Percentiles rank a stretch among this genome's conserved stretches.
Conservation (phyloP, 371 early-diverging fungal species). For the Capniomyces stellatus region DNA sequence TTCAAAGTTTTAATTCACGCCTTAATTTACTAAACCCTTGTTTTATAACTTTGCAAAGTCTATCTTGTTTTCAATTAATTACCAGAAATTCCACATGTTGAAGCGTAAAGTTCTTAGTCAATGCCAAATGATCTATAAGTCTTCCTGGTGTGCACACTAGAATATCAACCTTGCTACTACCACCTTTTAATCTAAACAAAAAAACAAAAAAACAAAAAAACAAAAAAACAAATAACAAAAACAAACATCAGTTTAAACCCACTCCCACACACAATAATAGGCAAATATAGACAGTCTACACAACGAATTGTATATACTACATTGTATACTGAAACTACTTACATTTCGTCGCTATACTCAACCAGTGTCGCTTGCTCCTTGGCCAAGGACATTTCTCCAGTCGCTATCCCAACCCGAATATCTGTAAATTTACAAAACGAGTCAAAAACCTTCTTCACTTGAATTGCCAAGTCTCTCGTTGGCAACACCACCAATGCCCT, state of each 20-base stretch:
- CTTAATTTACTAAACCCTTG: not conserved
- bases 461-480: slow-evolving; percentile 71
- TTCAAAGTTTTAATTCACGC: not conserved
- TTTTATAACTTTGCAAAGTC: too few species aligned
- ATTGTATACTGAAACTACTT: too few species aligned
- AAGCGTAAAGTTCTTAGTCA: slow-evolving; percentile 74
- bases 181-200: too few species aligned
- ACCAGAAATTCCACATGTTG: slow-evolving; percentile 75
- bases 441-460: slow-evolving; percentile 71
- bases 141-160: slow-evolving; percentile 92
- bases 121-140: slow-evolving; percentile 70
- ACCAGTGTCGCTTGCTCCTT: slow-evolving; percentile 56
- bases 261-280: not conserved
- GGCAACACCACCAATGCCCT: slow-evolving; percentile 79
- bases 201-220: too few species aligned
- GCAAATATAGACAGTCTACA: not conserved
- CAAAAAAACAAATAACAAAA: too few species aligned
- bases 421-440: slow-evolving; percentile 50
- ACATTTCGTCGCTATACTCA: too few species aligned
- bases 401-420: slow-evolving; percentile 34
- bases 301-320: too few species aligned
- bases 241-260: not conserved
- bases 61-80: too few species aligned
- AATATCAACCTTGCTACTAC: slow-evolving; percentile 49
- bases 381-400: slow-evolving; percentile 58